Evolutionary conservation across 768 basidiomycete genomes (phyloP).

Genomic region (Suillus luteus): DNA sequence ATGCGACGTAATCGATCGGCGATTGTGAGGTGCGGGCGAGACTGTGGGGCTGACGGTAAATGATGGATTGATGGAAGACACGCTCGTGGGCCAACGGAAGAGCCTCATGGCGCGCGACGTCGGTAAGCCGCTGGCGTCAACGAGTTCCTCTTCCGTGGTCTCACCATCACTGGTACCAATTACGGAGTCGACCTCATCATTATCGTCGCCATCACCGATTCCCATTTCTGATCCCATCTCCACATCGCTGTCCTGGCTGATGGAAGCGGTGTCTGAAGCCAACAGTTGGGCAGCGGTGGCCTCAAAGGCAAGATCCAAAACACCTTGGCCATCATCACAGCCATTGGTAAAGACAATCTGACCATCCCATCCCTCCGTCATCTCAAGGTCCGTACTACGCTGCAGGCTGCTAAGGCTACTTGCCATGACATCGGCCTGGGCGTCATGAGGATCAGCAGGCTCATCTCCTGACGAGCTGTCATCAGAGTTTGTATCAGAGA

Average conservation of each 20-base stretch:
- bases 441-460: conserved; percentile 46
- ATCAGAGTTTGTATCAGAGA: conserved; percentile 56
- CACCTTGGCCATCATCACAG: conserved; percentile 46
- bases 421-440: conserved; percentile 23
- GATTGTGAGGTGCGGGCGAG: conserved; percentile 43
- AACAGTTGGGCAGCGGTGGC: conserved; percentile 54
- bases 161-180: conserved; percentile 65
- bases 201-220: conserved; percentile 30
- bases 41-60: conserved; percentile 68
- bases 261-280: conserved; percentile 49
- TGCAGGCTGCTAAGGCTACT: conserved; percentile 41
- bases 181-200: conserved; percentile 48
- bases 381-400: conserved; percentile 50
- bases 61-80: conserved; percentile 70
- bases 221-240: conserved; percentile 37
- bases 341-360: conserved; percentile 73
- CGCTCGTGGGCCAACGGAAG: conserved; percentile 63
- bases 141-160: conserved; percentile 83
- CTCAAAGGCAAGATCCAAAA: conserved; percentile 73
- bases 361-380: conserved; percentile 76
- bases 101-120: conserved; percentile 76
- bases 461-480: conserved; percentile 43
- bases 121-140: conserved; percentile 71
- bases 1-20: conserved; percentile 32
- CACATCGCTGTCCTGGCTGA: conserved; percentile 54